phyloP scores from a whole-genome alignment of 805 yeast genomes.

The Barnettozyma botsteinii region DNA sequence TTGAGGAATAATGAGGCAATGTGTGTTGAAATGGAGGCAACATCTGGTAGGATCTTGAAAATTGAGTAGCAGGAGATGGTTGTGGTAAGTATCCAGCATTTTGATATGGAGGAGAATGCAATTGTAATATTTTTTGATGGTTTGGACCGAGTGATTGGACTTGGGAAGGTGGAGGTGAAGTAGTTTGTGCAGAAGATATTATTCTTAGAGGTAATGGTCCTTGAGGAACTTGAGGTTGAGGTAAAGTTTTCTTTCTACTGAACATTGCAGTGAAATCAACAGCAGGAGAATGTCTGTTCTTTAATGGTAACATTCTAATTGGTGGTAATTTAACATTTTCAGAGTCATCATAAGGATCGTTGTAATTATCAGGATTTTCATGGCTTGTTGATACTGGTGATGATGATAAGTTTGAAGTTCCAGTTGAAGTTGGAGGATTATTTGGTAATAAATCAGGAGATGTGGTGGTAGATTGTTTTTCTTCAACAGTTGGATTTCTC shows the following conservation, averaged over 20 bases:
- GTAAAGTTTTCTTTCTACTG: constrained; percentile 11
- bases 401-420: too few relatives aligned
- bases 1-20: constrained; percentile 1
- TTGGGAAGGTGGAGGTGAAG: constrained; percentile 8
- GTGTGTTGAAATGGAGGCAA: constrained; percentile 12
- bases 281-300: constrained; percentile 25
- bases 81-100: constrained; percentile 2
- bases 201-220: constrained; percentile 1
- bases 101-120: constrained; percentile 5
- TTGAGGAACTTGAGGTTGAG: constrained; percentile 1
- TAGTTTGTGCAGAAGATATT: not conserved
- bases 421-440: not conserved
- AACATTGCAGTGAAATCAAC: constrained; percentile 37
- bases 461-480: constrained; percentile 2
- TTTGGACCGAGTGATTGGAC: constrained; percentile 4
- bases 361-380: not conserved
- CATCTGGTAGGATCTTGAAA: constrained; percentile 8
- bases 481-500: constrained; percentile 29
- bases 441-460: constrained; percentile 8
- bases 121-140: constrained; percentile 2
- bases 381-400: too few relatives aligned
- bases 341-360: constrained; percentile 3
- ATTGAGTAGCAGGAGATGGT: constrained; percentile 10
- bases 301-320: constrained; percentile 20
- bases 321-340: constrained; percentile 21